Percentiles rank a stretch among this genome's conserved stretches.
Evolutionary conservation across 2,329 filamentous ascomycete species (phyloP).

Genomic region (Dactylonectria estremocensis): DNA sequence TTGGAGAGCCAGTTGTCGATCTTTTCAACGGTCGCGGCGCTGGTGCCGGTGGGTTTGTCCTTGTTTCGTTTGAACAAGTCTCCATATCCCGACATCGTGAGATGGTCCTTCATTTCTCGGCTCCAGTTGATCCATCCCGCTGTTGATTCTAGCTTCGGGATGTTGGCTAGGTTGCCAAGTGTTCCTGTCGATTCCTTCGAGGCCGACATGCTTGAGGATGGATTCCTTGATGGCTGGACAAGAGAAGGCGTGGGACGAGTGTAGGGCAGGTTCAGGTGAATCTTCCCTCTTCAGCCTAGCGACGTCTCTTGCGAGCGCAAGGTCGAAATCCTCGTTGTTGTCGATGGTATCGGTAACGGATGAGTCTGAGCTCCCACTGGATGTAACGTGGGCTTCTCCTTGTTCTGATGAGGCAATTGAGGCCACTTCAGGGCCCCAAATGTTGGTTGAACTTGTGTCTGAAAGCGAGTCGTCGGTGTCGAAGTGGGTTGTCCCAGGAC

Average conservation of each 20-base stretch:
- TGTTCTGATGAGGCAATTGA: conserved; percentile 7
- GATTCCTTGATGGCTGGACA: conserved; percentile 9
- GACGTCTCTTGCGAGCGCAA: conserved; percentile 7
- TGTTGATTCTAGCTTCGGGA: neutral
- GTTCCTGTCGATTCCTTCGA: conserved; percentile 2
- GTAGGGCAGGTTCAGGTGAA: conserved; percentile 4
- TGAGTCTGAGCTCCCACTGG: conserved; percentile 3
- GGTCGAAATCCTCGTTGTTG: neutral
- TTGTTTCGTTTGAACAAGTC: neutral
- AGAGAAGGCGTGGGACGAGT: neutral
- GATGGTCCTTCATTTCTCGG: too few species aligned
- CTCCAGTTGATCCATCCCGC: too few species aligned
- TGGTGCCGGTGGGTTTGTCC: too few species aligned
- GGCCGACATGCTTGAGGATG: conserved; percentile 6
- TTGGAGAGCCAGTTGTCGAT: too few species aligned
- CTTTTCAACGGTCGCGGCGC: too few species aligned
- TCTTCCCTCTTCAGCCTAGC: conserved; percentile 5
- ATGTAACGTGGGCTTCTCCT: conserved; percentile 5
- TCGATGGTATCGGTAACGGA: conserved; percentile 5
- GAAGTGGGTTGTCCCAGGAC: too few species aligned
- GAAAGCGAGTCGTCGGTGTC: too few species aligned
- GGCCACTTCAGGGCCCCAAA: neutral
- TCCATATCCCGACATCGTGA: neutral
- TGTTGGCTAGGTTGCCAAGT: neutral
- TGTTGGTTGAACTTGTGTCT: too few species aligned